Conservation (phyloP, 208 protist species). For the Entamoeba invadens region DNA sequence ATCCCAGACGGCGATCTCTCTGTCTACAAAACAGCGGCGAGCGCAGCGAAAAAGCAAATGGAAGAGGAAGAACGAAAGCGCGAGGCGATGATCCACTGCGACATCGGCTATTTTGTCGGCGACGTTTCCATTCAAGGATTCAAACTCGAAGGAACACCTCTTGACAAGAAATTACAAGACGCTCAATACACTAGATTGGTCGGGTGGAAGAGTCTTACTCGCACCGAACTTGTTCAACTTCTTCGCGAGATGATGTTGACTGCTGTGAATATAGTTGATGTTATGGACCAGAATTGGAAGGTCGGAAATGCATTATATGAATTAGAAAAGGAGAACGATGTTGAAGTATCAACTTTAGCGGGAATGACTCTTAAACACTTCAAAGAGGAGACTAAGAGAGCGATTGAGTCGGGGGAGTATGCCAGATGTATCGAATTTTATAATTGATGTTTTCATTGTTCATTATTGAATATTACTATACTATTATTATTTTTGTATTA, state of each 20-base stretch:
- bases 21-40: neutral
- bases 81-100: neutral
- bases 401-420: neutral
- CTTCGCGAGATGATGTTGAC: neutral
- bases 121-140: neutral
- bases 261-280: neutral
- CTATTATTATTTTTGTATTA: no score
- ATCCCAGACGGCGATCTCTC: neutral
- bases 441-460: neutral
- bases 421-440: neutral
- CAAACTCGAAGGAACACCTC: no score
- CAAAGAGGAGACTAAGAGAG: neutral
- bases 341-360: neutral
- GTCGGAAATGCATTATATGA: neutral
- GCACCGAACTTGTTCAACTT: neutral
- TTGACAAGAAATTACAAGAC: no score
- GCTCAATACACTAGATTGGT: neutral
- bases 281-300: neutral
- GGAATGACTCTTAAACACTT: neutral
- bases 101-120: neutral
- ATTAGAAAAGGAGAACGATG: neutral
- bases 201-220: neutral
- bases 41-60: neutral
- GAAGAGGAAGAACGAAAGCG: neutral
- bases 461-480: no score